These are phyloP conservation scores for Colletotrichum eremochloae DNA, from an alignment of 2,329 filamentous ascomycete species.

Conservation along the genomic window DNA sequence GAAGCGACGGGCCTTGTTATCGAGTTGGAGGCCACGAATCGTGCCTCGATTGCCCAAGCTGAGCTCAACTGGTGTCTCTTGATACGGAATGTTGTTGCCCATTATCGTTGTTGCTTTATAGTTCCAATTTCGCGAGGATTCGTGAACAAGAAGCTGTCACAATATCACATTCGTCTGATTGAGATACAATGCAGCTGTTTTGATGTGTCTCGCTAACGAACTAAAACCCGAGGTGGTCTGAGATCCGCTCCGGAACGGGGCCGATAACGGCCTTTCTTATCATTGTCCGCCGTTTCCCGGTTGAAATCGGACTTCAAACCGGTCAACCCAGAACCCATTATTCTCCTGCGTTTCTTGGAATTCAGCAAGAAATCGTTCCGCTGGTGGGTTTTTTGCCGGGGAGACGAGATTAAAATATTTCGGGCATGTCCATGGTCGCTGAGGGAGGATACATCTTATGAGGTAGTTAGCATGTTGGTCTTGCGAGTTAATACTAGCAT, in stretches of 20 bases:
- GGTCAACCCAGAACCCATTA: neutral
- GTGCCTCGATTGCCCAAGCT: constrained; percentile 47
- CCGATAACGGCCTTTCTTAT: constrained; percentile 16
- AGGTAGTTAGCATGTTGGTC: neutral
- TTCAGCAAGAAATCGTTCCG: constrained; percentile 46
- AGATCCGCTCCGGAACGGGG: constrained; percentile 18
- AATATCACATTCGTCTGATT: too few relatives aligned
- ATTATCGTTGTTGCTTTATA: constrained; percentile 31
- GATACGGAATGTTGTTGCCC: constrained; percentile 49
- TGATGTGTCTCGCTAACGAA: neutral
- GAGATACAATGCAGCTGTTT: neutral
- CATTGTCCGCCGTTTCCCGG: neutral
- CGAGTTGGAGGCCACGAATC: constrained; percentile 52
- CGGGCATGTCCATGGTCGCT: constrained; percentile 26
- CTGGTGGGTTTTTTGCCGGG: constrained; percentile 47
- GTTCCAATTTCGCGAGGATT: too few relatives aligned
- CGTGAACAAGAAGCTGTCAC: too few relatives aligned
- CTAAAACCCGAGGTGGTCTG: constrained; percentile 13
- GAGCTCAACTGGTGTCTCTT: constrained; percentile 44
- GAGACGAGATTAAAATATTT: constrained; percentile 46
- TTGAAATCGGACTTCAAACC: neutral
- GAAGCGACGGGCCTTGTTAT: constrained; percentile 52
- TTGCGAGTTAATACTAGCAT: too few relatives aligned
- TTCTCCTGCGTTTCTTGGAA: constrained; percentile 39
- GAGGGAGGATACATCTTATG: neutral